Base-by-base conservation (phyloP, 306 rosid species). In the Vicia sativa region DNA sequence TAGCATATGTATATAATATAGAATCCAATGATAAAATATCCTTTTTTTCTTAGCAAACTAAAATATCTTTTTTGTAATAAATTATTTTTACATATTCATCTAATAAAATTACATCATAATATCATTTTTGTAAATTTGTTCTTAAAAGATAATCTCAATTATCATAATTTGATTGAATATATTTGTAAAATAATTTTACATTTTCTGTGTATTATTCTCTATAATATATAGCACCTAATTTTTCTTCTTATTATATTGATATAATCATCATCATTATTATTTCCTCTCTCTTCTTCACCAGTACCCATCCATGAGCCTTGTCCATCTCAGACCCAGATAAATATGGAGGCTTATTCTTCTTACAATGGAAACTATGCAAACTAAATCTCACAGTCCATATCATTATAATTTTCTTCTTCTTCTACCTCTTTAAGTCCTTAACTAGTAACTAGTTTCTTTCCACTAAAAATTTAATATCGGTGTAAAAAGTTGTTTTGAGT, bases 271-370 rank as follows among this genome's bases (percentile, higher is more conserved):
- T 38, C 12, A 61, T 19, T 5, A 37, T 37, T 14, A 58, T 1
- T 34, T 1, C 34, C 7, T 15, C 19, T 65, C 44, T 69, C 34
- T 16, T 57, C 16, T 56, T 44, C 65, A 41, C n/a, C 25, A 13
- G 37, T 56, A 57, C 69, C 48, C 57, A 45, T 45, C 58, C 26
- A 25, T 35, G 41, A 37, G 54, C 25, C 19, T 63, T 67, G 60
- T 55, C 66, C 74, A 74, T 11, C 70, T 28, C 58, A 58, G 6
- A 50, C 61, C 58, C 42, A 65, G 62, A 54, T 71, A 60, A 35
- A 53, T 52, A 55, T 70, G 65, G 14, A 28, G 43, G 7, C 19
- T n/a, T 15, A 35, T 54, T 12, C 42, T 1, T 28, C 29, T 26
- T 45, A 45, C 49, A 64, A 63, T 63, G 55, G 23, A 56, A 71